Evolutionary conservation across 495 filamentous ascomycete species (phyloP).

Genomic region (Copromyces sp.): DNA sequence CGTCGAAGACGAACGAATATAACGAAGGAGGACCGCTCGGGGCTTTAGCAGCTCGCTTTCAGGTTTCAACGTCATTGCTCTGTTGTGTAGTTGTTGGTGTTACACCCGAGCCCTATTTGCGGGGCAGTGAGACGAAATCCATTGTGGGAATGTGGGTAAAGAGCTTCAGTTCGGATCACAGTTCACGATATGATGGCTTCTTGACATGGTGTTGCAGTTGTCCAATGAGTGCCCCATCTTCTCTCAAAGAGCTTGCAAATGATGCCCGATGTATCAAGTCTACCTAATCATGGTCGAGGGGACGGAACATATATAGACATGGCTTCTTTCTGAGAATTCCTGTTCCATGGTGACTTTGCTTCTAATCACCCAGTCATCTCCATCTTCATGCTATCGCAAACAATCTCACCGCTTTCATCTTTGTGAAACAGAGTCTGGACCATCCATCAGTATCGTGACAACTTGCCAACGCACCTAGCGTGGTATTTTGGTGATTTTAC

Average conservation of each 20-base stretch:
- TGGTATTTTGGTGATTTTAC: background rate
- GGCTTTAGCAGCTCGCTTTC: background rate
- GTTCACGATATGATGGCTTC: background rate
- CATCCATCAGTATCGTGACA: background rate
- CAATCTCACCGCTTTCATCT: background rate
- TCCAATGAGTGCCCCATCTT: background rate
- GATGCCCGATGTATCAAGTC: too few relatives aligned
- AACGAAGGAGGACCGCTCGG: background rate
- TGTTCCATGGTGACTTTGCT: too few relatives aligned
- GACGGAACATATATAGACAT: too few relatives aligned
- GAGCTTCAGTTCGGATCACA: background rate
- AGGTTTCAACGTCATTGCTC: background rate
- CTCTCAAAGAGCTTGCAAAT: background rate
- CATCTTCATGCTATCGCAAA: background rate
- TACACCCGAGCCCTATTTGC: background rate
- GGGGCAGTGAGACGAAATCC: background rate
- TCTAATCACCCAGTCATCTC: background rate
- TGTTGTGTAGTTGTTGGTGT: background rate
- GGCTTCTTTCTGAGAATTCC: too few relatives aligned
- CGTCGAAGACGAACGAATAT: background rate
- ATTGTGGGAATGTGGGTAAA: background rate
- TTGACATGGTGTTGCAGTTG: background rate
- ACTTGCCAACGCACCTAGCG: background rate
- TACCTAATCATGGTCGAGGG: too few relatives aligned
- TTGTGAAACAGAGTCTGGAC: background rate